These are phyloP conservation scores for Phaeophleospora eucalypticola DNA, from an alignment of 2,329 filamentous ascomycete genomes.

Conservation along the genomic window DNA sequence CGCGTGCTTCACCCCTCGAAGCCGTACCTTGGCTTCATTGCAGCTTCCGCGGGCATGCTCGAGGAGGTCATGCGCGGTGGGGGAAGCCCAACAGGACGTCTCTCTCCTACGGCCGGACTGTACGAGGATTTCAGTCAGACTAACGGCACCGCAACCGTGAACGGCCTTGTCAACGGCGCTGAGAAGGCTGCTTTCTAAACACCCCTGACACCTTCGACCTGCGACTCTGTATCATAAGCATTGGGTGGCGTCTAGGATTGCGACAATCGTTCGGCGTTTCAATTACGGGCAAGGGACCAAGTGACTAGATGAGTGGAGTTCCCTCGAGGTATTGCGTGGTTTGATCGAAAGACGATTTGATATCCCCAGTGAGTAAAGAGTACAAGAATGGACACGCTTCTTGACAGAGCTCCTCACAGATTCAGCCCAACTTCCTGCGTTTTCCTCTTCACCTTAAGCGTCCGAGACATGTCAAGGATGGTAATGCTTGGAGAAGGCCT, in stretches of 20 bases:
- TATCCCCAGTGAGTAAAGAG: not conserved
- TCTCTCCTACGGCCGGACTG: slow-evolving; percentile 13
- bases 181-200: slow-evolving; percentile 3
- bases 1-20: slow-evolving; percentile 69
- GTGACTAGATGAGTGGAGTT: not conserved
- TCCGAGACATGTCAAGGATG: no score
- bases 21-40: slow-evolving; percentile 80
- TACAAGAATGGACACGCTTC: not conserved
- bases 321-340: no score
- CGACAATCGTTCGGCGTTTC: not conserved
- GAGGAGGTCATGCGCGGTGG: slow-evolving; percentile 41
- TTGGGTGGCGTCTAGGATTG: not conserved
- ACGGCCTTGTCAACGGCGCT: slow-evolving; percentile 6
- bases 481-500: no score
- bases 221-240: no score
- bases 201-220: no score
- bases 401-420: not conserved
- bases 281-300: not conserved
- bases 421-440: not conserved
- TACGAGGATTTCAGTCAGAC: slow-evolving; percentile 7
- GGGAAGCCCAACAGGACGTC: slow-evolving; percentile 18
- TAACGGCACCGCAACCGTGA: not conserved
- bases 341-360: no score
- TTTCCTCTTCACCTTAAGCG: no score
- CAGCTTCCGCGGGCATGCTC: slow-evolving; percentile 67